Evolutionary conservation across 305 asterid species (phyloP), one percentile per base, ranked within the genome.

Genomic region (Solanum hybrid): DNA sequence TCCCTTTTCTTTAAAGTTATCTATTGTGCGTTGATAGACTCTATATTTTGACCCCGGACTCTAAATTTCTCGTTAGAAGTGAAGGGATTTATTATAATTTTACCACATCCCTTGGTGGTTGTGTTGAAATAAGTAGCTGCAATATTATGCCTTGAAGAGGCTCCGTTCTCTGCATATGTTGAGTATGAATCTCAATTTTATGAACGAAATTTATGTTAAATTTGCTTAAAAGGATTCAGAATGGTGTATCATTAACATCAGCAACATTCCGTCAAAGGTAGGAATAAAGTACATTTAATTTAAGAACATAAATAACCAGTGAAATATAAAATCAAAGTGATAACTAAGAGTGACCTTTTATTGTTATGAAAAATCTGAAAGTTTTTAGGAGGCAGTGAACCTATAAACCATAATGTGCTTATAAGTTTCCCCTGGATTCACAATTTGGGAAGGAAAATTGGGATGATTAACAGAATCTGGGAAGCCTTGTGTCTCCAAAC

Each of bases 401-500:
- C 97, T 93, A 82, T 96, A 95, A 36, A 97, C 92, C 98, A 96
- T 94, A 89, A 92, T 89, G 90, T 97, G 95, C 89, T 77, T 27
- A 78, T 97, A 95, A 12, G n/a, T 92, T 87, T 93, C 92, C 32
- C 96, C 98, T 3, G 95, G 96, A 10, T 92, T 88, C 77, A 97
- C 97, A 90, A 95, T 92, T 92, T 96, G 98, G 0, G 97, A 93
- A 13, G 98, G 99, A n/a, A 97, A 97, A 72, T 93, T 92, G 0
- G 93, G 97, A 65, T 91, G 99, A 89, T 97, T 96, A 7, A 97
- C 98, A 2, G 99, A 88, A 91, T 97, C 98, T 0, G 99, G 99
- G 45, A 95, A 97, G 3, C 99, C 99, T 45, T 95, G 99, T 9
- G 99, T 94, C 92, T 97, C 99, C 97, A 97, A 89, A 90, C 96